Percentiles rank a stretch among this genome's conserved stretches.
These are phyloP conservation scores for Globisporangium radiosum DNA, from an alignment of 352 stramenopile species.

Conservation along the genomic window DNA sequence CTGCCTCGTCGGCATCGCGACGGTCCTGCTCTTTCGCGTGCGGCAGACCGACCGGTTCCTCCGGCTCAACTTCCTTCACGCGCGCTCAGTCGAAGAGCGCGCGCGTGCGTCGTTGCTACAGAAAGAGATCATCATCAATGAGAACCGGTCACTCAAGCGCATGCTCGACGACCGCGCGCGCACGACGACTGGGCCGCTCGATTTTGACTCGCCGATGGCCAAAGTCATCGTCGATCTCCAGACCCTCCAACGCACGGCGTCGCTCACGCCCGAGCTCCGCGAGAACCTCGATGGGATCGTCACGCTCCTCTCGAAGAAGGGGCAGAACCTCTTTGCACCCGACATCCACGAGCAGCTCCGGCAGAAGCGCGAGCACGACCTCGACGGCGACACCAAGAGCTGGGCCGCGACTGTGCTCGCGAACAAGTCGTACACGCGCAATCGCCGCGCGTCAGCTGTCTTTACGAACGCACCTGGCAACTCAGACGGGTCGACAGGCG, in stretches of 20 bases:
- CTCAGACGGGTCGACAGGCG: conserved; percentile 21
- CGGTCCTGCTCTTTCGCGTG: conserved; percentile 67
- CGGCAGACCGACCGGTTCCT: conserved; percentile 72
- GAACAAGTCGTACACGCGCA: conserved; percentile 61
- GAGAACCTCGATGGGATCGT: conserved; percentile 63
- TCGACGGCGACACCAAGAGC: conserved; percentile 80
- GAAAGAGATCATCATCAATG: conserved; percentile 77
- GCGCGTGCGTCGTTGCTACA: conserved; percentile 62
- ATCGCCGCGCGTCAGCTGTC: conserved; percentile 22
- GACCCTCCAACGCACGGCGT: conserved; percentile 57
- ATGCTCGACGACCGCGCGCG: conserved; percentile 54
- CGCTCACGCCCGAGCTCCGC: conserved; percentile 51
- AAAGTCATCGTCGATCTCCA: conserved; percentile 71
- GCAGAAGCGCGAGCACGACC: conserved; percentile 61
- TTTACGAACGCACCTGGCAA: no score
- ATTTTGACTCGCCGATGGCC: conserved; percentile 67
- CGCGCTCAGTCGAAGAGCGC: conserved; percentile 68
- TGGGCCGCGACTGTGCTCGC: conserved; percentile 73
- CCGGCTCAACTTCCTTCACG: conserved; percentile 74
- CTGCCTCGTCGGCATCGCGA: conserved; percentile 60
- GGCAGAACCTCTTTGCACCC: conserved; percentile 79
- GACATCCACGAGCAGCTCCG: conserved; percentile 70
- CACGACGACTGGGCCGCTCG: conserved; percentile 58
- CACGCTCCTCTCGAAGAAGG: conserved; percentile 57
- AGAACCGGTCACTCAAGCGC: conserved; percentile 76